A percentile compares a stretch with the other conserved stretches of the same genome.
Conservation (phyloP, 1,284 basidiomycete genomes). For the Boletus coffeatus region DNA sequence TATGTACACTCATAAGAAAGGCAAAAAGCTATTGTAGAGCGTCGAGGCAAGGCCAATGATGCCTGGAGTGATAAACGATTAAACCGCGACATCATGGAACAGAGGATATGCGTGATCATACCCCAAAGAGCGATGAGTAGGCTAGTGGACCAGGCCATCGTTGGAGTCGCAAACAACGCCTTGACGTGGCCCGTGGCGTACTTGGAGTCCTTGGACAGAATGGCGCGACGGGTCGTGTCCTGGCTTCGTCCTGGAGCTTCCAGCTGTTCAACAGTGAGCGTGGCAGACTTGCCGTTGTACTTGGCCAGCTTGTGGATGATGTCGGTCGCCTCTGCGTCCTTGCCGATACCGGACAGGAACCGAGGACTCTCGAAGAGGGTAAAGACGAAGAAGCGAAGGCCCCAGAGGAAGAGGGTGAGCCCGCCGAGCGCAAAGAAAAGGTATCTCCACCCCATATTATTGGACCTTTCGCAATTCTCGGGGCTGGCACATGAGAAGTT, state of each 20-base stretch:
- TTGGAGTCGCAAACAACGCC: constrained; percentile 48
- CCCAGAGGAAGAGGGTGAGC: constrained; percentile 49
- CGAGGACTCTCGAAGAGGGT: constrained; percentile 57
- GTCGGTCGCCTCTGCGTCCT: constrained; percentile 56
- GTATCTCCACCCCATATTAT: constrained; percentile 61
- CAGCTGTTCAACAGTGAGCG: constrained; percentile 39
- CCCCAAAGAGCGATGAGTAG: constrained; percentile 52
- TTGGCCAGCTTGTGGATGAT: constrained; percentile 54
- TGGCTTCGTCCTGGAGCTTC: constrained; percentile 16
- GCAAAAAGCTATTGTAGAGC: constrained; percentile 55
- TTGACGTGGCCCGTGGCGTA: constrained; percentile 42
- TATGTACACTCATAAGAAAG: constrained; percentile 37
- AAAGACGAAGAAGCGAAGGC: constrained; percentile 56
- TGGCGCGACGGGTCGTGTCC: constrained; percentile 6
- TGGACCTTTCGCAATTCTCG: constrained; percentile 33
- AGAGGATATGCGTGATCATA: constrained; percentile 12
- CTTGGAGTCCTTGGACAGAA: constrained; percentile 35
- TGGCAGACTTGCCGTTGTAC: constrained; percentile 46
- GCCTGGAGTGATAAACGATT: constrained; percentile 27
- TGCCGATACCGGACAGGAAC: constrained; percentile 56
- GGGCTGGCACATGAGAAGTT: constrained; percentile 40
- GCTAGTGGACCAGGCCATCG: constrained; percentile 53
- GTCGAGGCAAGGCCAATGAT: constrained; percentile 58
- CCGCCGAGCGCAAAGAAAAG: constrained; percentile 39
- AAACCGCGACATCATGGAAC: background rate